These are phyloP conservation scores for Selaginella tamariscina DNA, from an alignment of 75 land plant species.

Conservation along the genomic window DNA sequence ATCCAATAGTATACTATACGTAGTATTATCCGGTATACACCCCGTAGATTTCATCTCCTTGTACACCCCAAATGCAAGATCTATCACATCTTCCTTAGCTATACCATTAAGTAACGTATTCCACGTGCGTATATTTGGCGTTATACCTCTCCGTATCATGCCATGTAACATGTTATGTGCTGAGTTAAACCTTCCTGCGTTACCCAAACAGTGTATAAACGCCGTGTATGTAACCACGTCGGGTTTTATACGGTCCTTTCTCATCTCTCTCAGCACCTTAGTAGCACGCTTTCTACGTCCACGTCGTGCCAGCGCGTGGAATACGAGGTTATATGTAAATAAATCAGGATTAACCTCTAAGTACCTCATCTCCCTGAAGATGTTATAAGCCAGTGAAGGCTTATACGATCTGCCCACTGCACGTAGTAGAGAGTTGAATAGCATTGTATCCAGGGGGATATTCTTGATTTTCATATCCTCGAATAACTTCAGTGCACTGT, in stretches of 20 bases:
- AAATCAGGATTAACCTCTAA: not conserved
- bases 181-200: not conserved
- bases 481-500: not conserved
- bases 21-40: not conserved
- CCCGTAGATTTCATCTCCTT: not conserved
- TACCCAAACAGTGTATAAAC: not conserved
- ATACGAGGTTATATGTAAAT: not conserved
- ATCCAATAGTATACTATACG: not conserved
- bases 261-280: not conserved
- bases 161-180: not conserved
- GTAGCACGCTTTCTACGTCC: not conserved
- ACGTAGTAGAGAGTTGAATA: not conserved
- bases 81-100: not conserved
- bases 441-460: not conserved
- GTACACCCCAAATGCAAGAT: not conserved
- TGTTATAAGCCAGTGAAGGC: not conserved
- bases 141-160: not conserved
- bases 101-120: not conserved
- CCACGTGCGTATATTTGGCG: not conserved
- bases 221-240: not conserved
- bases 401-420: not conserved
- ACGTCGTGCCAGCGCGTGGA: not conserved
- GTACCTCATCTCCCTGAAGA: not conserved
- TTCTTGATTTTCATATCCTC: not conserved
- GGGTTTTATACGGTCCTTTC: not conserved